A percentile compares a stretch with the other conserved stretches of the same genome.
These are phyloP conservation scores for Pythium angustatum DNA, from an alignment of 352 stramenopile species.

Conservation along the genomic window DNA sequence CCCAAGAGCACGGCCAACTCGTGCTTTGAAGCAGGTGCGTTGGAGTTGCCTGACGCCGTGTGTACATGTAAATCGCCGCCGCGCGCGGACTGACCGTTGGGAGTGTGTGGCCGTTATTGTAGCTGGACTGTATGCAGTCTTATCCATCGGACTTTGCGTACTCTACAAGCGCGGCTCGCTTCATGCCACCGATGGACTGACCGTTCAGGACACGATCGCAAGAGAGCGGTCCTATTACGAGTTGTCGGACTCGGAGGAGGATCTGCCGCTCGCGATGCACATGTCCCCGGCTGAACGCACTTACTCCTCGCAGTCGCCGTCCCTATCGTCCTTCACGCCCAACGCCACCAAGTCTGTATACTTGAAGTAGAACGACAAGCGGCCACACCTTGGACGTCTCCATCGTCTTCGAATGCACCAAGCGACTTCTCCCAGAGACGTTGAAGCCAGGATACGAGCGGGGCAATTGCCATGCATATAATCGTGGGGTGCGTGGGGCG, in stretches of 20 bases:
- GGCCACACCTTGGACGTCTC: no score
- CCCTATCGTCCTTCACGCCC: neutral
- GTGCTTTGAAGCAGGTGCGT: conserved; percentile 78
- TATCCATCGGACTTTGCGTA: conserved; percentile 49
- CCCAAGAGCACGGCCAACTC: conserved; percentile 69
- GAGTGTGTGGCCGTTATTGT: neutral
- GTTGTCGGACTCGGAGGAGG: conserved; percentile 71
- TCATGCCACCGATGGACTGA: conserved; percentile 44
- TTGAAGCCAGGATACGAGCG: no score
- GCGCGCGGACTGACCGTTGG: neutral
- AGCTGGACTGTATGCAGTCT: conserved; percentile 62
- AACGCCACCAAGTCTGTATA: conserved; percentile 15
- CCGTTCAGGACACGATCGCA: conserved; percentile 39
- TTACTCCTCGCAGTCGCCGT: conserved; percentile 28
- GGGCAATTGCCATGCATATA: no score
- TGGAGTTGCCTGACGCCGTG: neutral
- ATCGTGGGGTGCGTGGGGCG: no score
- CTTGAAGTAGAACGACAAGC: neutral
- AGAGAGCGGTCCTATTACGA: conserved; percentile 57
- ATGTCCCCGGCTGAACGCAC: conserved; percentile 54
- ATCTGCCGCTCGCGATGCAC: conserved; percentile 64
- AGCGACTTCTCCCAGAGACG: no score
- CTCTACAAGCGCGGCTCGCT: conserved; percentile 61
- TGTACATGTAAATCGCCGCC: neutral
- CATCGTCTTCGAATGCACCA: no score